A percentile compares a stretch with the other conserved stretches of the same genome.
phyloP scores from a whole-genome alignment of 805 yeast species.

The Starmera caribaea region DNA sequence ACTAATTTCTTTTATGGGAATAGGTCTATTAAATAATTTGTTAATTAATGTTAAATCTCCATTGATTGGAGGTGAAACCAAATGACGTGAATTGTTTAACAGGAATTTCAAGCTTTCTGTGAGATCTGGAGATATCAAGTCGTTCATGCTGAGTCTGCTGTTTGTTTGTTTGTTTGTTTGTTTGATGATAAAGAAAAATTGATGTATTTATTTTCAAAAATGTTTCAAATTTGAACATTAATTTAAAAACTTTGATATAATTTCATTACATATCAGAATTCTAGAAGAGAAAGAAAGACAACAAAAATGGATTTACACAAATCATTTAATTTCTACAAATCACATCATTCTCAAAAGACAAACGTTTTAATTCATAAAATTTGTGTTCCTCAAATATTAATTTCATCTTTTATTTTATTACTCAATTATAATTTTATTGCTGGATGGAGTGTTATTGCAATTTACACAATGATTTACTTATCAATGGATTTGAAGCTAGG shows the following conservation, averaged over 20 bases:
- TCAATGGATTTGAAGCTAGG: constrained; percentile 46
- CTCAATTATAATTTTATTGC: constrained; percentile 25
- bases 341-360: constrained; percentile 38
- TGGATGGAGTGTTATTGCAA: constrained; percentile 35
- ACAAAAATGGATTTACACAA: constrained; percentile 11
- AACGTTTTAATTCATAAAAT: constrained; percentile 72
- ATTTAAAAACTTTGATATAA: neutral
- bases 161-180: neutral
- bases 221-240: neutral
- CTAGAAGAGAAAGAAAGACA: neutral
- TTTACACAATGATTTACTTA: constrained; percentile 51
- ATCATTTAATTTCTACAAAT: constrained; percentile 51
- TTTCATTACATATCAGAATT: too few relatives aligned
- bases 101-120: constrained; percentile 5
- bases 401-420: constrained; percentile 37
- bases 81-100: constrained; percentile 3
- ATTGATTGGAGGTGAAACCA: constrained; percentile 7
- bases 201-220: neutral
- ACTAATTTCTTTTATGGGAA: neutral
- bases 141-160: too few relatives aligned
- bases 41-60: constrained; percentile 8
- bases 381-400: constrained; percentile 72
- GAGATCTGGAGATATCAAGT: neutral
- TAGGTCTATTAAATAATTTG: constrained; percentile 6
- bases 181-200: too few relatives aligned